These are phyloP conservation scores for Umbelopsis vinacea DNA, from an alignment of 192 early-diverging fungal species.

Conservation along the genomic window DNA sequence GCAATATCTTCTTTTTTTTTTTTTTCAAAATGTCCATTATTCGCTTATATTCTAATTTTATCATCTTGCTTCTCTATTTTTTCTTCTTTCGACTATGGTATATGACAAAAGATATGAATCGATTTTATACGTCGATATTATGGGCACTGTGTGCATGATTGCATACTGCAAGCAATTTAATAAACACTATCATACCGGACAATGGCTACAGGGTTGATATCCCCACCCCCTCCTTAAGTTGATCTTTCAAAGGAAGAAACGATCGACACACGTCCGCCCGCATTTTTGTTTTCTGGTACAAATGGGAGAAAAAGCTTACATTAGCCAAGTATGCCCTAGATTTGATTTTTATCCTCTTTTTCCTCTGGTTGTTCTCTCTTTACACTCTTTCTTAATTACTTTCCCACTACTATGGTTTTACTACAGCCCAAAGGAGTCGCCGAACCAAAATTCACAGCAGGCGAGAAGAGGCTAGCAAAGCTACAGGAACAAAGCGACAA, in stretches of 20 bases:
- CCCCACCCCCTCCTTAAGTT: not conserved
- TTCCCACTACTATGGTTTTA: conserved; percentile 1
- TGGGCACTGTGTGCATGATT: conserved; percentile 2
- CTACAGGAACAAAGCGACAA: conserved; percentile 18
- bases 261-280: not conserved
- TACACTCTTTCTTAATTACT: not conserved
- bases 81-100: not conserved
- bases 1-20: not conserved
- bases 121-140: not conserved
- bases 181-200: too few species aligned
- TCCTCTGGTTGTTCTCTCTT: not conserved
- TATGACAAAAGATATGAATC: conserved; percentile 8
- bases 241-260: conserved; percentile 6
- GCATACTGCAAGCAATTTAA: not conserved
- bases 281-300: not conserved
- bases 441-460: conserved; percentile 8
- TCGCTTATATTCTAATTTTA: not conserved
- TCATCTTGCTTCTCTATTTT: not conserved
- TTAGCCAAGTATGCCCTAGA: not conserved
- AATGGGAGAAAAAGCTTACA: not conserved
- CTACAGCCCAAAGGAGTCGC: not conserved
- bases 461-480: conserved; percentile 12
- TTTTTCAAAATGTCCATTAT: not conserved
- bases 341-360: not conserved
- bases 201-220: not conserved